A percentile compares a stretch with the other conserved stretches of the same genome.
Evolutionary conservation across 208 protist genomes (phyloP).

Genomic region (Trypanosoma conorhini): DNA sequence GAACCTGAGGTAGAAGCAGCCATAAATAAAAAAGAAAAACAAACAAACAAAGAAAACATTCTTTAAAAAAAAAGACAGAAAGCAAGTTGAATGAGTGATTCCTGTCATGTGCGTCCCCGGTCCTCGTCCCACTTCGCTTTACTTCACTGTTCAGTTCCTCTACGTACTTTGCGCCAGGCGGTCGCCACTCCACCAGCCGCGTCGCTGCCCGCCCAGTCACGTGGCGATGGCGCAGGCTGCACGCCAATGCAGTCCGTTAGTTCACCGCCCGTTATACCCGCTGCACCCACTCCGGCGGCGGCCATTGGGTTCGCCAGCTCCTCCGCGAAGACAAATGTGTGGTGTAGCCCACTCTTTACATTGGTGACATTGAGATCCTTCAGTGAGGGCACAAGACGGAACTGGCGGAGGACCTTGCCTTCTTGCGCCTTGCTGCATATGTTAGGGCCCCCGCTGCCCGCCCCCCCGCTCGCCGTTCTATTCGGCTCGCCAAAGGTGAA

Average conservation of each 20-base stretch:
- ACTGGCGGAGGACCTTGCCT: constrained; percentile 13
- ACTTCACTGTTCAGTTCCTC: constrained; percentile 7
- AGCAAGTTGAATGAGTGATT: background rate
- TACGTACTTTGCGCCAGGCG: constrained; percentile 4
- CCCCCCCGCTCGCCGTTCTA: constrained; percentile 6
- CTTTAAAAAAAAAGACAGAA: background rate
- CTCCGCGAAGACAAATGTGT: constrained; percentile 81
- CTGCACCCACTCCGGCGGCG: background rate
- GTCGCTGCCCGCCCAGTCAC: background rate
- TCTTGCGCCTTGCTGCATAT: constrained; percentile 8
- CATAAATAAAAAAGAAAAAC: constrained; percentile 22
- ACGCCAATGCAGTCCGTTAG: background rate
- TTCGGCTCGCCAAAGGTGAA: constrained; percentile 71
- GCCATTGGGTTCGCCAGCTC: constrained; percentile 27
- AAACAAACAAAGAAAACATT: background rate
- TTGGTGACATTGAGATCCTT: constrained; percentile 53
- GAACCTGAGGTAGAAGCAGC: background rate
- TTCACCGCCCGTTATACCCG: background rate
- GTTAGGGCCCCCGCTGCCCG: background rate
- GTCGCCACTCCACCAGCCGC: background rate
- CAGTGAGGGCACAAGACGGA: constrained; percentile 45
- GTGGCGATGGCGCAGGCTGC: background rate
- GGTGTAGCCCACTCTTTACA: constrained; percentile 80
- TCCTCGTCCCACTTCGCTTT: background rate
- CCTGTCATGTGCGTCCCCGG: background rate